Conservation (phyloP, 169 alveolate genomes). For the Amoebophrya sp. region DNA sequence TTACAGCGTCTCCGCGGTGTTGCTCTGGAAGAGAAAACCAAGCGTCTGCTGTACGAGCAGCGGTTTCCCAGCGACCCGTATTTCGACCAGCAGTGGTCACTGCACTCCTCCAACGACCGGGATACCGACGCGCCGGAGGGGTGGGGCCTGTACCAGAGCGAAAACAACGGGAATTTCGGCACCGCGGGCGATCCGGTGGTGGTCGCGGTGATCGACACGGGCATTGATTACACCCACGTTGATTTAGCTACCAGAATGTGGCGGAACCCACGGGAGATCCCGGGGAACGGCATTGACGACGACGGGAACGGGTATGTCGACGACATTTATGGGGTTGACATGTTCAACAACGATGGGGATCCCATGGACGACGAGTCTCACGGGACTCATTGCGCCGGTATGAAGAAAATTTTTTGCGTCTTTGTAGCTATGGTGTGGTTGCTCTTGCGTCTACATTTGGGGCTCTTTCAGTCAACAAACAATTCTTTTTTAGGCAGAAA, state of each 20-base stretch:
- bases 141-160: background rate
- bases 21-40: background rate
- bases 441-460: no score
- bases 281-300: constrained; percentile 58
- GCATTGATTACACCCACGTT: constrained; percentile 55
- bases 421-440: no score
- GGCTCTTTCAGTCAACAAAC: no score
- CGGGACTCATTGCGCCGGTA: constrained; percentile 65
- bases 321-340: constrained; percentile 58
- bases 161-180: background rate
- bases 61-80: background rate
- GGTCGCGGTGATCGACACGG: constrained; percentile 62
- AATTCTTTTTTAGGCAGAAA: no score
- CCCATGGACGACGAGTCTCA: constrained; percentile 62
- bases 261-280: constrained; percentile 53
- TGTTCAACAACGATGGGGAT: constrained; percentile 54
- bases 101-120: background rate
- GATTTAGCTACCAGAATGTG: constrained; percentile 54
- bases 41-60: background rate
- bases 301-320: constrained; percentile 61
- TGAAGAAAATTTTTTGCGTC: background rate
- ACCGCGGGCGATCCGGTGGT: background rate
- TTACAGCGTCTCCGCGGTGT: background rate
- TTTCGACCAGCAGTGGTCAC: background rate
- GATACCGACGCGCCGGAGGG: background rate